A percentile compares a stretch with the other conserved stretches of the same genome.
phyloP scores from a whole-genome alignment of 441 rosid genomes.

The Daphne laureola region DNA sequence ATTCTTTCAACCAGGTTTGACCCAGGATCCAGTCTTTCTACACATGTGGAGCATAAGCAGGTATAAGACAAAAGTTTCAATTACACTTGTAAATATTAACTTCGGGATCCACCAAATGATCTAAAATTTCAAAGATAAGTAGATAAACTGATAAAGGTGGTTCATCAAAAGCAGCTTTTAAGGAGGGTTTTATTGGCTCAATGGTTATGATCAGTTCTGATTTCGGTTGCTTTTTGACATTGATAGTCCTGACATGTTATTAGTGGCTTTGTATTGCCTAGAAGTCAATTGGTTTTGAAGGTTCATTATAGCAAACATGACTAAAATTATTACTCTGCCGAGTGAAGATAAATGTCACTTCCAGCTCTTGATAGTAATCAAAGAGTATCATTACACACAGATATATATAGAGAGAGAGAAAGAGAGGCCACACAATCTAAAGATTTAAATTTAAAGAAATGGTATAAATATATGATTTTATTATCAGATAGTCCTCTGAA shows the following conservation, averaged over 20 bases:
- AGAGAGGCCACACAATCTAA: not conserved
- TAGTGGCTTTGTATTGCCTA: too few species aligned
- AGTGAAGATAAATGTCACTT: too few species aligned
- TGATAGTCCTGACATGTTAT: constrained; percentile 2
- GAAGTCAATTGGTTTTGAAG: too few species aligned
- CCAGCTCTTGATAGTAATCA: too few species aligned
- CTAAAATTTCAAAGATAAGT: constrained; percentile 7
- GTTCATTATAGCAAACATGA: too few species aligned
- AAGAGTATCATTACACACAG: too few species aligned
- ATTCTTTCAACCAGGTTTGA: constrained; percentile 21
- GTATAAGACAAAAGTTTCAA: constrained; percentile 10
- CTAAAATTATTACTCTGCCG: too few species aligned
- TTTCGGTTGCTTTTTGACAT: constrained; percentile 14
- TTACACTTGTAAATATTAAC: constrained; percentile 2
- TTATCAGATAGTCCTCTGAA: too few species aligned
- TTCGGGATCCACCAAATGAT: constrained; percentile 13
- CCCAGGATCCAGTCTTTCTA: not conserved
- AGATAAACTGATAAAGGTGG: constrained; percentile 11
- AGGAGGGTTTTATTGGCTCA: constrained; percentile 23
- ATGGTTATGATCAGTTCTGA: constrained; percentile 16
- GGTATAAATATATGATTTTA: too few species aligned
- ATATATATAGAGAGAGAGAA: too few species aligned
- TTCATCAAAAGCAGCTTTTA: constrained; percentile 8
- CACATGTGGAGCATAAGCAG: constrained; percentile 12
- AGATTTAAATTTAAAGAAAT: too few species aligned